Evolutionary conservation across 2,329 filamentous ascomycete species (phyloP).

Genomic region (Fusarium sp.): DNA sequence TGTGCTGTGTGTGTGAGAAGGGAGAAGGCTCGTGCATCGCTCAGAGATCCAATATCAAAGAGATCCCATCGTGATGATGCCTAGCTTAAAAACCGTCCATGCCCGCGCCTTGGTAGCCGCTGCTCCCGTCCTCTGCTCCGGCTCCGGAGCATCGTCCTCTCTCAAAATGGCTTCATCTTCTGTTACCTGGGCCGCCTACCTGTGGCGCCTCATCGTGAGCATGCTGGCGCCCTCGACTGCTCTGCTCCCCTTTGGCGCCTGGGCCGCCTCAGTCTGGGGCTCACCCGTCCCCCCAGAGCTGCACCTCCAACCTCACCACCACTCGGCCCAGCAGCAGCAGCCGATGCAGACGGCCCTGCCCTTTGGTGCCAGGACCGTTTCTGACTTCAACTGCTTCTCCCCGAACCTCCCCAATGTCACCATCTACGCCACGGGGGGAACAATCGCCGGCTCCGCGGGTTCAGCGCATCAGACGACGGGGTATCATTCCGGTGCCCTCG

Average conservation of each 20-base stretch:
- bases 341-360: constrained; percentile 23
- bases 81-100: constrained; percentile 37
- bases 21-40: constrained; percentile 1
- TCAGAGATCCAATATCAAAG: constrained; percentile 1
- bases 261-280: constrained; percentile 41
- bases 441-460: constrained; percentile 65
- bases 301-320: constrained; percentile 31
- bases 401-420: constrained; percentile 62
- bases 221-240: constrained; percentile 39
- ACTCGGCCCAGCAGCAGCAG: constrained; percentile 29
- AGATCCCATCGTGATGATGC: constrained; percentile 33
- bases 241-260: constrained; percentile 36
- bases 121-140: constrained; percentile 22
- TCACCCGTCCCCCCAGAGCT: constrained; percentile 38
- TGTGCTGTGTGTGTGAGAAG: neutral
- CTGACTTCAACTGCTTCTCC: constrained; percentile 41
- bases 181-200: constrained; percentile 33
- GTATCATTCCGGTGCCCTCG: constrained; percentile 56
- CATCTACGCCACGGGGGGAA: constrained; percentile 68
- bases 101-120: constrained; percentile 23
- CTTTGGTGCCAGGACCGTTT: constrained; percentile 9
- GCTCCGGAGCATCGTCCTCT: constrained; percentile 28
- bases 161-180: constrained; percentile 33
- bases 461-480: constrained; percentile 58
- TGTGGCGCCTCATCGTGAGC: constrained; percentile 37